phyloP scores from a whole-genome alignment of 768 basidiomycete genomes.

The Tricholoma matsutake region DNA sequence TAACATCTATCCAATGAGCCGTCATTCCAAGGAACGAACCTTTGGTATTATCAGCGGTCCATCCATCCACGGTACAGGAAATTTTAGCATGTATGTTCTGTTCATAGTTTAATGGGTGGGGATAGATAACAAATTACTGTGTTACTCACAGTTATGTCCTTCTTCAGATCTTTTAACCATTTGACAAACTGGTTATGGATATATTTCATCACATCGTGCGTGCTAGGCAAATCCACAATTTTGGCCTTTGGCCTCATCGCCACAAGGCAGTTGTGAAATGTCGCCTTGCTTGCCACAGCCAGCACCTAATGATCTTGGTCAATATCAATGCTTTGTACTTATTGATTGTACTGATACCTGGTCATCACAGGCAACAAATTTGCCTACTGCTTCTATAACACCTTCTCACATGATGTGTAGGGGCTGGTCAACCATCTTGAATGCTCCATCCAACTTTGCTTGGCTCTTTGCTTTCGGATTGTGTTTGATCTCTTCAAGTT shows the following conservation, averaged over 20 bases:
- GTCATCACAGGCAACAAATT: constrained; percentile 1
- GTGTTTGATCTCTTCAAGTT: neutral
- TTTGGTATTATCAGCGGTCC: constrained; percentile 19
- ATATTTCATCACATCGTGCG: neutral
- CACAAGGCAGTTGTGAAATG: neutral
- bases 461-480: constrained; percentile 3
- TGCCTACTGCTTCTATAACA: neutral
- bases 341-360: neutral
- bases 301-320: neutral
- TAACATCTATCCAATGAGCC: constrained; percentile 22
- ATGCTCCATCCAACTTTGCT: neutral
- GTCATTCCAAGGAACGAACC: constrained; percentile 13
- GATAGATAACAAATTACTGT: neutral
- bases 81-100: neutral
- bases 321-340: neutral
- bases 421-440: neutral
- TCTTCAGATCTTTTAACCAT: neutral
- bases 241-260: neutral
- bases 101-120: too few species aligned
- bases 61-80: neutral
- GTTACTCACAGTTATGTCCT: neutral
- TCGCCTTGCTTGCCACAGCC: neutral
- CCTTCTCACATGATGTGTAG: neutral
- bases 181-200: neutral
- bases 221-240: neutral